Percentiles rank a stretch among this genome's conserved stretches.
Conservation (phyloP, 768 basidiomycete species). For the Terana coerulea region DNA sequence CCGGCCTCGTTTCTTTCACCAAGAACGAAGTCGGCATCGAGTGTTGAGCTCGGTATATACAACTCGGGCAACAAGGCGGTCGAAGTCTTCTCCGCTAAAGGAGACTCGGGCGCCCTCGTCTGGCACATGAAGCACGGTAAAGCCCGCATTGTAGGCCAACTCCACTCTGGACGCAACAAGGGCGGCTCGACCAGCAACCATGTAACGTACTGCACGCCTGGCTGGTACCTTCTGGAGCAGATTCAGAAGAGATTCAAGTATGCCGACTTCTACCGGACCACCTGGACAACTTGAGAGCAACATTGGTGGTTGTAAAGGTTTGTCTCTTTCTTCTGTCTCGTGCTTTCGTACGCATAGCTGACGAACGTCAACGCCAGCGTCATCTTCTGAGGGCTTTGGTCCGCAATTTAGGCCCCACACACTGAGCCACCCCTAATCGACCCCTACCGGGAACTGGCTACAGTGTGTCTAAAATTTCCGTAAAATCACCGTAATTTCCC, state of each 20-base stretch:
- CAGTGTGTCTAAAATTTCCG: too few relatives aligned
- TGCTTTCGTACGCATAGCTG: background rate
- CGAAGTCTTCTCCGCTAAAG: constrained; percentile 30
- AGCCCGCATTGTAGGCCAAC: constrained; percentile 23
- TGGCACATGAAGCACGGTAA: constrained; percentile 22
- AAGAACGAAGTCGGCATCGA: constrained; percentile 18
- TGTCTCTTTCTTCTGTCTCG: too few relatives aligned
- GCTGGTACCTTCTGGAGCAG: constrained; percentile 24
- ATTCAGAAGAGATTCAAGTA: too few relatives aligned
- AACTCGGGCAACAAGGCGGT: constrained; percentile 25
- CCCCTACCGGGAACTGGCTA: too few relatives aligned
- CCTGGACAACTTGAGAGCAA: too few relatives aligned
- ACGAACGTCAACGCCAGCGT: background rate
- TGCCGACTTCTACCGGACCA: too few relatives aligned
- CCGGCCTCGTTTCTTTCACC: constrained; percentile 30
- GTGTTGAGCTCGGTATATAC: constrained; percentile 31
- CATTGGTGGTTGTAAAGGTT: too few relatives aligned
- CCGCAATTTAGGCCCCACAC: too few relatives aligned
- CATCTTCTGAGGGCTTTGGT: background rate
- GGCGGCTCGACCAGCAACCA: constrained; percentile 25
- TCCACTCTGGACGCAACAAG: constrained; percentile 22
- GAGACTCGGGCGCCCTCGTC: constrained; percentile 38
- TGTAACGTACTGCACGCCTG: constrained; percentile 31
- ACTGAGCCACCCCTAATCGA: too few relatives aligned
- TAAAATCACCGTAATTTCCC: too few relatives aligned